Conservation (phyloP, 208 protist species). For the Balamuthia mandrillaris region DNA sequence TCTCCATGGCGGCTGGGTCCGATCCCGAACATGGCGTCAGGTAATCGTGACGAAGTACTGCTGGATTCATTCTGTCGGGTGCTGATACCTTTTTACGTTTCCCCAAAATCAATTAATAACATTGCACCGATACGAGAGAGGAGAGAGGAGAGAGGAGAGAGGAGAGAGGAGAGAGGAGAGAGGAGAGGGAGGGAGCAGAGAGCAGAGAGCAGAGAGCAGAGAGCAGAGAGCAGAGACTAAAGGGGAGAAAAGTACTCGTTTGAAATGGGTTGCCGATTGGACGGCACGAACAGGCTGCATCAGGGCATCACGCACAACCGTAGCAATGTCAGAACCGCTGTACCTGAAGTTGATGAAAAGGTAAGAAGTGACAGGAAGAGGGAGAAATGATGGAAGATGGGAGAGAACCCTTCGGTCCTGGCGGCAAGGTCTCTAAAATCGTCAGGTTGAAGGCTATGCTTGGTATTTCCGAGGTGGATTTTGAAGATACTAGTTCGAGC, state of each 20-base stretch:
- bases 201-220: too few relatives aligned
- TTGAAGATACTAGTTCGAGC: slow-evolving; percentile 86
- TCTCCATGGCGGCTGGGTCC: slow-evolving; percentile 82
- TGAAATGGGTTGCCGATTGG: slow-evolving; percentile 96
- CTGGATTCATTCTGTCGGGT: too few relatives aligned
- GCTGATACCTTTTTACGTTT: too few relatives aligned
- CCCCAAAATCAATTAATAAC: too few relatives aligned
- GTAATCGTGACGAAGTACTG: background rate
- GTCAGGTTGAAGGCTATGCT: slow-evolving; percentile 77
- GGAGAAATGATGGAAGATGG: background rate
- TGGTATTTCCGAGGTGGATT: slow-evolving; percentile 91
- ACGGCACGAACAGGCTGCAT: slow-evolving; percentile 95
- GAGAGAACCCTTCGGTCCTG: slow-evolving; percentile 77
- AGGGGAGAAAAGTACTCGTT: too few relatives aligned
- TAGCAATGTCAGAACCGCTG: slow-evolving; percentile 93
- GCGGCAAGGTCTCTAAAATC: slow-evolving; percentile 86
- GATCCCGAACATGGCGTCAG: background rate
- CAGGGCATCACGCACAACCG: slow-evolving; percentile 92
- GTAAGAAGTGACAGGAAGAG: background rate
- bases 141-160: too few relatives aligned
- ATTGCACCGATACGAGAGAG: too few relatives aligned
- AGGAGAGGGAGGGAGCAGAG: too few relatives aligned
- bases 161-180: too few relatives aligned
- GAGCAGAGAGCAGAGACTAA: too few relatives aligned
- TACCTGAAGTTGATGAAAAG: too few relatives aligned